A percentile compares a stretch with the other conserved stretches of the same genome.
Conservation (phyloP, 2,329 filamentous ascomycete genomes). For the Fusarium compactum region DNA sequence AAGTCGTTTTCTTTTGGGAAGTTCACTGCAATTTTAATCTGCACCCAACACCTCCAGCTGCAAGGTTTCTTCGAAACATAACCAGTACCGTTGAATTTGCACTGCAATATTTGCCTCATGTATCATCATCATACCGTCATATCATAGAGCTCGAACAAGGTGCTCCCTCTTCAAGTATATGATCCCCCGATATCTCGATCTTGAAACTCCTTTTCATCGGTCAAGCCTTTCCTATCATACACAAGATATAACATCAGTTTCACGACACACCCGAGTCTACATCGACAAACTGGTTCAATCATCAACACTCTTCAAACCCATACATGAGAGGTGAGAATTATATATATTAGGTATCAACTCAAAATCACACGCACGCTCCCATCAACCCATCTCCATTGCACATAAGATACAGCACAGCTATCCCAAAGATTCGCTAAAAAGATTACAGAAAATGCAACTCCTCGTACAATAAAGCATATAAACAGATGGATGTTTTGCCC, state of each 20-base stretch:
- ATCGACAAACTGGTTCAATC: too few relatives aligned
- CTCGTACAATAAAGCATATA: slow-evolving; percentile 7
- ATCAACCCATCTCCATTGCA: slow-evolving; percentile 17
- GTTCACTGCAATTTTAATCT: too few relatives aligned
- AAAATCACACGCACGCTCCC: slow-evolving; percentile 21
- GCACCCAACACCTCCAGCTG: too few relatives aligned
- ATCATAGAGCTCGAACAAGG: too few relatives aligned
- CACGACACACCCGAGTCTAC: too few relatives aligned
- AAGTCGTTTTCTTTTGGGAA: too few relatives aligned
- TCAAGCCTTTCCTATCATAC: accelerated
- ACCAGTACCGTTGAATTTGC: too few relatives aligned
- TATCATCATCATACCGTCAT: neutral
- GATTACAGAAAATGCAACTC: slow-evolving; percentile 21
- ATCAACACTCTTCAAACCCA: neutral
- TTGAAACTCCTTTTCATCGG: neutral
- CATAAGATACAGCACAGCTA: slow-evolving; percentile 1
- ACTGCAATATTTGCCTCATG: neutral
- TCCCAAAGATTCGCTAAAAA: slow-evolving; percentile 29
- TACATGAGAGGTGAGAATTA: slow-evolving; percentile 36
- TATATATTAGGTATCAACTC: slow-evolving; percentile 36
- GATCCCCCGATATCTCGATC: neutral
- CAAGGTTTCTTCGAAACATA: too few relatives aligned
- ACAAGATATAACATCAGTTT: too few relatives aligned
- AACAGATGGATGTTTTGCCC: slow-evolving; percentile 29
- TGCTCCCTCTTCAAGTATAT: too few relatives aligned